Evolutionary conservation across 2,329 filamentous ascomycete species (phyloP).

Genomic region (Clonostachys solani): DNA sequence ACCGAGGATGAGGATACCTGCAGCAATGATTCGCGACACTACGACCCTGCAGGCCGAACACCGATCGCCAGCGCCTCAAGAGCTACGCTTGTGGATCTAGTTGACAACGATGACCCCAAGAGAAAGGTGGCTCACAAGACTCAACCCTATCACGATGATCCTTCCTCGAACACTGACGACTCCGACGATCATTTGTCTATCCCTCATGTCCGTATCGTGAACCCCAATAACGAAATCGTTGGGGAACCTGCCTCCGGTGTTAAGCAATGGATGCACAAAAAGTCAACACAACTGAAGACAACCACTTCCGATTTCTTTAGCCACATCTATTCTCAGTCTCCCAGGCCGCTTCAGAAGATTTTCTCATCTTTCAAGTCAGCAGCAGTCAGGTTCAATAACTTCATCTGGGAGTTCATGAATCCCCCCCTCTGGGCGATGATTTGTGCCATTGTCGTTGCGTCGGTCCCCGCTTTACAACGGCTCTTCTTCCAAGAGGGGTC

Average conservation of each 20-base stretch:
- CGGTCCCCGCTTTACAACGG: conserved; percentile 74
- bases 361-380: conserved; percentile 11
- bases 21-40: conserved; percentile 39
- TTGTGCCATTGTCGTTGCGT: conserved; percentile 56
- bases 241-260: too few species aligned
- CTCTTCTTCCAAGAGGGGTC: conserved; percentile 87
- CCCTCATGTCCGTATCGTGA: too few species aligned
- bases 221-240: too few species aligned
- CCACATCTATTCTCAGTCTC: conserved; percentile 17
- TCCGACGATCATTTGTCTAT: neutral
- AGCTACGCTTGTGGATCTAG: conserved; percentile 43
- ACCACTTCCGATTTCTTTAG: conserved; percentile 17
- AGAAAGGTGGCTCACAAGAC: conserved; percentile 15
- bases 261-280: too few species aligned
- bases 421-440: conserved; percentile 93
- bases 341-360: conserved; percentile 39
- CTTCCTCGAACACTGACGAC: neutral
- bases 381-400: conserved; percentile 43
- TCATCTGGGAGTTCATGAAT: conserved; percentile 88
- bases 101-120: conserved; percentile 37
- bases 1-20: conserved; percentile 21
- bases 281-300: conserved; percentile 5
- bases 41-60: conserved; percentile 52
- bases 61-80: conserved; percentile 46
- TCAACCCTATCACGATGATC: too few species aligned